These are phyloP conservation scores for Fusarium sp. DNA, from an alignment of 2,329 filamentous ascomycete genomes.

Conservation along the genomic window DNA sequence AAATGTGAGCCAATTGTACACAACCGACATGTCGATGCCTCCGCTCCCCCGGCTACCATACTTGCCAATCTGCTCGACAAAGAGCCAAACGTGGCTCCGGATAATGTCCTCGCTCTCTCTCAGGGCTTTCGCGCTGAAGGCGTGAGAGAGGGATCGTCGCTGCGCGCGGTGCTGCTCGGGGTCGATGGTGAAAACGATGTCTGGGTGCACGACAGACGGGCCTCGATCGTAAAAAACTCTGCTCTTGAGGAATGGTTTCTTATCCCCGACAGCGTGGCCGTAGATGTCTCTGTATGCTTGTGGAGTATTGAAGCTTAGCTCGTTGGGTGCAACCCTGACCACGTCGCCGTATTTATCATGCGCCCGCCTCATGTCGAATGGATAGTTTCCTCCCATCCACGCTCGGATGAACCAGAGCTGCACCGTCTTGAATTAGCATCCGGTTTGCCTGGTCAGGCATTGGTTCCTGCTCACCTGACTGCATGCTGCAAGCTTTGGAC, in stretches of 20 bases:
- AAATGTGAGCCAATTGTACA: constrained; percentile 10
- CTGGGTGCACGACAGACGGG: neutral
- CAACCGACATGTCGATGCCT: constrained; percentile 3
- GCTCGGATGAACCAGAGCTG: constrained; percentile 3
- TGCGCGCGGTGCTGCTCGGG: constrained; percentile 1
- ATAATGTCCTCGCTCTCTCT: neutral
- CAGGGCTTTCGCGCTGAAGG: constrained; percentile 4
- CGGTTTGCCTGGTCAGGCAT: neutral
- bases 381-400: constrained; percentile 12
- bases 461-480: constrained; percentile 19
- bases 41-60: neutral
- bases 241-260: constrained; percentile 1
- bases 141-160: constrained; percentile 1
- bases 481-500: constrained; percentile 32
- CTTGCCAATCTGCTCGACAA: neutral
- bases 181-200: neutral
- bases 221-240: constrained; percentile 6
- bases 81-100: neutral
- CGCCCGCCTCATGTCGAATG: neutral
- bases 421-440: neutral
- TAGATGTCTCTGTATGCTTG: constrained; percentile 29
- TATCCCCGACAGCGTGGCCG: neutral
- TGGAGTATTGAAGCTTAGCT: constrained; percentile 10
- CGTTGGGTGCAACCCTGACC: constrained; percentile 25
- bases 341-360: constrained; percentile 23